Evolutionary conservation across 352 stramenopile species (phyloP).

Genomic region (Phytophthora ramorum): DNA sequence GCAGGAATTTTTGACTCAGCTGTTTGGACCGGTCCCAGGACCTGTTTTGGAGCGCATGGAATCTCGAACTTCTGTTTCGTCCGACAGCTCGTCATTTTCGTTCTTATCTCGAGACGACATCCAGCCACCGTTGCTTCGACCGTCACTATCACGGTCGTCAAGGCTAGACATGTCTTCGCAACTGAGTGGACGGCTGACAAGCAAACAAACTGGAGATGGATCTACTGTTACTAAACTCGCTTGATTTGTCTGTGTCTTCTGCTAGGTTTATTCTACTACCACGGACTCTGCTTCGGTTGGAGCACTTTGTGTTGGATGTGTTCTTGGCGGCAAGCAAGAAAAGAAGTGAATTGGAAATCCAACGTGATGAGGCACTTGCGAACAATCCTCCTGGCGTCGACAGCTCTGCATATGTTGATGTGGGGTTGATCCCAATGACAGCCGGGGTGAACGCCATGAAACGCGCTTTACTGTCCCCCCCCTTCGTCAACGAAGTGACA

Average conservation of each 20-base stretch:
- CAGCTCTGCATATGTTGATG: slow-evolving; percentile 38
- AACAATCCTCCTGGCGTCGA: slow-evolving; percentile 35
- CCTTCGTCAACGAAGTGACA: slow-evolving; percentile 55
- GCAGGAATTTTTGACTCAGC: slow-evolving; percentile 47
- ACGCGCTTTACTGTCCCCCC: slow-evolving; percentile 35
- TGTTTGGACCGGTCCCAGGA: slow-evolving; percentile 47
- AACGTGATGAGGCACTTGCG: slow-evolving; percentile 42
- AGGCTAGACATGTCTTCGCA: slow-evolving; percentile 36
- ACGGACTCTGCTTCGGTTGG: slow-evolving; percentile 55
- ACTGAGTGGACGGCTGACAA: slow-evolving; percentile 33
- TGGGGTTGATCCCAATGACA: slow-evolving; percentile 33
- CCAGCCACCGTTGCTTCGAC: slow-evolving; percentile 17
- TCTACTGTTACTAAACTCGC: slow-evolving; percentile 26
- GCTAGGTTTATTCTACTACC: slow-evolving; percentile 59
- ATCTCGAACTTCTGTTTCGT: slow-evolving; percentile 32
- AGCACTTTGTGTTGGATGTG: slow-evolving; percentile 63
- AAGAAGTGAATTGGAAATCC: slow-evolving; percentile 44
- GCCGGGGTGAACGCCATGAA: slow-evolving; percentile 28
- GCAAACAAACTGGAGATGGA: slow-evolving; percentile 13
- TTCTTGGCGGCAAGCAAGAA: slow-evolving; percentile 57
- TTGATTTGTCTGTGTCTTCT: slow-evolving; percentile 51
- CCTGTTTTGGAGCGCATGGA: slow-evolving; percentile 28
- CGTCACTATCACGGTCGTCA: slow-evolving; percentile 28
- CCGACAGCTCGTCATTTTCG: slow-evolving; percentile 38
- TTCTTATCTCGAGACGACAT: slow-evolving; percentile 31